A percentile compares a stretch with the other conserved stretches of the same genome.
Evolutionary conservation across 2,329 filamentous ascomycete species (phyloP).

Genomic region (Hypoxylon sp.): DNA sequence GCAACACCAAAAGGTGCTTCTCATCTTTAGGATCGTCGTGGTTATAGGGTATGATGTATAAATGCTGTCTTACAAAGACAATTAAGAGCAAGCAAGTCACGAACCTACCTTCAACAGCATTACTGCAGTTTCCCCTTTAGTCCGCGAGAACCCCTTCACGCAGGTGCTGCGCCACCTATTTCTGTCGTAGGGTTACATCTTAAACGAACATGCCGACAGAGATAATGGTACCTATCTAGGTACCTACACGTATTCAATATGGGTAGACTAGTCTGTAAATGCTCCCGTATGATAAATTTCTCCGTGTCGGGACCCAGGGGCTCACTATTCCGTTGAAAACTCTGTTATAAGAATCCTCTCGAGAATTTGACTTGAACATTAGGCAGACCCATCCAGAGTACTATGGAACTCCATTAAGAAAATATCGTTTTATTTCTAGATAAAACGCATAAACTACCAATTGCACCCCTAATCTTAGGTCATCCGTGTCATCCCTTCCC

Average conservation of each 20-base stretch:
- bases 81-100: neutral
- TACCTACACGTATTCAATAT: too few species aligned
- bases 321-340: too few species aligned
- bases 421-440: neutral
- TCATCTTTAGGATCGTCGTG: neutral
- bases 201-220: too few species aligned
- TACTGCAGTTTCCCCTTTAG: neutral
- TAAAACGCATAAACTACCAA: neutral
- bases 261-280: too few species aligned
- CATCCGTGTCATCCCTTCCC: neutral
- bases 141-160: neutral
- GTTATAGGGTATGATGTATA: neutral
- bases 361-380: too few species aligned
- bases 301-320: too few species aligned
- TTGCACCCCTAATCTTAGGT: neutral
- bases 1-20: neutral
- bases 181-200: neutral
- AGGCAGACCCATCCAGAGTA: neutral
- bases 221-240: too few species aligned
- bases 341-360: too few species aligned
- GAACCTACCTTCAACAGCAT: neutral
- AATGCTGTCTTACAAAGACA: neutral
- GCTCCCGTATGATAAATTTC: too few species aligned
- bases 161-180: neutral
- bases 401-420: neutral